Conservation (phyloP, 2,329 filamentous ascomycete genomes). For the Teratosphaeria nubilosa region DNA sequence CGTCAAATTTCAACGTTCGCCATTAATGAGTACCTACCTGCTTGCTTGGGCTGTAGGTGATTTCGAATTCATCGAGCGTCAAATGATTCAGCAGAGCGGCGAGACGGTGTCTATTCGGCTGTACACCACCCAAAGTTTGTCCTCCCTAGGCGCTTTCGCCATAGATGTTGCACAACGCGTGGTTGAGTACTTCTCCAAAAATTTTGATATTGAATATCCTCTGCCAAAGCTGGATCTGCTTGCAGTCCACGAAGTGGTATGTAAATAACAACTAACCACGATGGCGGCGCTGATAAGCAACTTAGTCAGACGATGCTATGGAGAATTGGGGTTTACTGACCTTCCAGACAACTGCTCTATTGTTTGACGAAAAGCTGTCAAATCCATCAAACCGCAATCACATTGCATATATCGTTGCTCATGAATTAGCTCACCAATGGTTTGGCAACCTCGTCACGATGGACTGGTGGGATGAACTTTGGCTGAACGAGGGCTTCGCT, state of each 20-base stretch:
- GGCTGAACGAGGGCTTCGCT: background rate
- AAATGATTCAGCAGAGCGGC: background rate
- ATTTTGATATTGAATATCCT: conserved; percentile 83
- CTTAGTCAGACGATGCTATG: background rate
- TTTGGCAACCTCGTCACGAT: background rate
- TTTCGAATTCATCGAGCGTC: conserved; percentile 77
- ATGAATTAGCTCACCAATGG: conserved; percentile 1
- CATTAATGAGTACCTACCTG: conserved; percentile 79
- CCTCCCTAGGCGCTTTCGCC: background rate
- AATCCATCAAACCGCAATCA: background rate
- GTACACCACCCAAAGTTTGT: background rate
- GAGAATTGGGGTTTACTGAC: background rate
- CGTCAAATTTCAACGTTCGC: conserved; percentile 73
- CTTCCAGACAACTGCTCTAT: background rate
- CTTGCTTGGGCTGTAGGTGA: conserved; percentile 89
- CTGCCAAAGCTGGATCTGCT: conserved; percentile 81
- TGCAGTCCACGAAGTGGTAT: conserved; percentile 61
- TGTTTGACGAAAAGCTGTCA: background rate
- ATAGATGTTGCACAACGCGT: conserved; percentile 81
- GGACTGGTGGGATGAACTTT: background rate
- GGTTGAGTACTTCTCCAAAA: conserved; percentile 68
- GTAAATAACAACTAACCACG: background rate
- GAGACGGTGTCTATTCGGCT: background rate
- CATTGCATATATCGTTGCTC: background rate
- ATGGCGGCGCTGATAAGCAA: background rate